Evolutionary conservation across 345 rosid genomes (phyloP).

Genomic region (Schrenkiella parvula): DNA sequence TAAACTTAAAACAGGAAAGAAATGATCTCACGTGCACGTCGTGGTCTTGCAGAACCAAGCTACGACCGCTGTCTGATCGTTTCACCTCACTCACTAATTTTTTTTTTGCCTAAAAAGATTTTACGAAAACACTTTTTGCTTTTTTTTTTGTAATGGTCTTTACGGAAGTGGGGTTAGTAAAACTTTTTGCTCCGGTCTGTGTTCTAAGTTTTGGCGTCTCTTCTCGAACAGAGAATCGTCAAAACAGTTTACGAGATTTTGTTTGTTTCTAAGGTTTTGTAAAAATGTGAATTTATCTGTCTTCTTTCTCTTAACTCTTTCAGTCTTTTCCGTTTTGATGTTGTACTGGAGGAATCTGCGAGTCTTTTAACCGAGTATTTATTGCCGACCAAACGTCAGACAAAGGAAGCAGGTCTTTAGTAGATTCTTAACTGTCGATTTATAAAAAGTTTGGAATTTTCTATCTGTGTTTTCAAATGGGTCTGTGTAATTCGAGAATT

Average conservation of each 20-base stretch:
- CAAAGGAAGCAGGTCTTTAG: not conserved
- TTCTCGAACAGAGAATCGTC: conserved; percentile 7
- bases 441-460: not conserved
- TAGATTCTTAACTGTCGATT: conserved; percentile 2
- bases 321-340: not conserved
- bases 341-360: not conserved
- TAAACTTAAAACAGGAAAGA: not conserved
- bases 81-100: not conserved
- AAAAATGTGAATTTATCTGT: not conserved
- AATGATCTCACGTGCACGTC: conserved; percentile 22
- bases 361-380: conserved; percentile 15
- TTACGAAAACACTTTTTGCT: not conserved
- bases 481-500: conserved; percentile 54
- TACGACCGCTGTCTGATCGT: not conserved
- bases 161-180: conserved; percentile 30
- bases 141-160: conserved; percentile 26
- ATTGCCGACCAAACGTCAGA: conserved; percentile 12
- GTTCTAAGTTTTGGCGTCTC: conserved; percentile 25
- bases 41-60: conserved; percentile 16
- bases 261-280: not conserved
- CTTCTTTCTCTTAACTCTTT: not conserved
- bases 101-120: conserved; percentile 1
- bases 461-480: conserved; percentile 38
- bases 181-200: conserved; percentile 20
- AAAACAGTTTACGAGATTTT: conserved; percentile 19